Evolutionary conservation across 2,329 filamentous ascomycete genomes (phyloP), one percentile per base, ranked within the genome.

Genomic region (Talaromyces sp.): DNA sequence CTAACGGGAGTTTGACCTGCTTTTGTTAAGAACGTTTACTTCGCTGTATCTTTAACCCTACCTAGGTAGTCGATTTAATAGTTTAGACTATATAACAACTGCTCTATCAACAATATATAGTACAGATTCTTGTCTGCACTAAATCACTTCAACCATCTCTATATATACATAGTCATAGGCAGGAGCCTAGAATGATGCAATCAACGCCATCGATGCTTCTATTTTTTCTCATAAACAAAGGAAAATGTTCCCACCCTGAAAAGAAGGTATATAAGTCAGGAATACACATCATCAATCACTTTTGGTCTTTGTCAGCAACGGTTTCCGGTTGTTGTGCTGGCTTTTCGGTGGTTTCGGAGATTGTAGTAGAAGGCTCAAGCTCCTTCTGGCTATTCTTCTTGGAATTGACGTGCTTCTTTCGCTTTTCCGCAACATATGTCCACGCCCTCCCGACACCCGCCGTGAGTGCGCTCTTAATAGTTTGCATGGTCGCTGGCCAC

Each of bases 401-500:
- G 1, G 73, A 70, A 40, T 72, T 69, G 54, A 63, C 70, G 64
- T 78, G 88, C 72, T 90, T 91, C 62, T 77, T 77, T 61, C 86
- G 78, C 80, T 99, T 99, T 72, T 97, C 94, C 43, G 81, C 79
- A 56, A 95, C 67, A 71, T 99, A 99, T 62, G 86, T 83, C 77
- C 83, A 81, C 5, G 87, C 87, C 66, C 86, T 84, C 6, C 78
- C 69, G 15, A 89, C 70, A 0, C 94, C 95, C 0, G 89, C 86
- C 2, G 91, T 97, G 45, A 97, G 72, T 1, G 89, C 72, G 1
- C 91, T 87, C 76, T 99, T 99, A 62, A 93, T 70, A 56, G 86
- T 94, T 74, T 99, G 93, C 5, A 86, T 86, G 2, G 89, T 91
- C 67, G 91, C 94, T 0, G 94, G 92, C 94, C 94, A 97, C 57